Evolutionary conservation across 352 stramenopile genomes (phyloP).

Genomic region (Globisporangium sylvaticum): DNA sequence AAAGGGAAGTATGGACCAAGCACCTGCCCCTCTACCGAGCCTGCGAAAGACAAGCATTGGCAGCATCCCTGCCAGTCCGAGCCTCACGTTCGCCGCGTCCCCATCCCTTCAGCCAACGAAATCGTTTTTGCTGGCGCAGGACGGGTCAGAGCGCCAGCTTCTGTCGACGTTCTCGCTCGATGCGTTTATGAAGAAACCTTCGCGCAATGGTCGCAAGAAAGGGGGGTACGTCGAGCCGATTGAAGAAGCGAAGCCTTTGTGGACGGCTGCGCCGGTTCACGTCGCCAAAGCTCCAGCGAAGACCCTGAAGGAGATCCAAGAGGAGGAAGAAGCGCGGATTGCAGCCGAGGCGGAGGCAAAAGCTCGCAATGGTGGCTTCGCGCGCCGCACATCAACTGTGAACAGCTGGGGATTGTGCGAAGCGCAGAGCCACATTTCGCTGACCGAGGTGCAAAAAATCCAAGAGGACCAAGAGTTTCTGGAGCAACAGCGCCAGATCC

Average conservation of each 20-base stretch:
- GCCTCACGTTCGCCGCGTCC: conserved; percentile 22
- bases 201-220: conserved; percentile 23
- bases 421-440: conserved; percentile 40
- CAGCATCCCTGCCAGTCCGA: conserved; percentile 28
- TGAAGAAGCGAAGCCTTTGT: conserved; percentile 6
- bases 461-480: conserved; percentile 62
- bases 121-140: conserved; percentile 35
- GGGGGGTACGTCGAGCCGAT: not conserved
- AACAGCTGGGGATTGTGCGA: conserved; percentile 70
- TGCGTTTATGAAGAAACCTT: conserved; percentile 56
- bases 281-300: conserved; percentile 20
- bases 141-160: conserved; percentile 39
- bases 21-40: conserved; percentile 9
- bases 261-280: conserved; percentile 5
- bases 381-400: conserved; percentile 40
- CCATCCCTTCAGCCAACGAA: conserved; percentile 12
- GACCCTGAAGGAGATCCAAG: conserved; percentile 64
- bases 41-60: conserved; percentile 22
- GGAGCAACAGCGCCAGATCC: conserved; percentile 61
- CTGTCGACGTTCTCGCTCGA: conserved; percentile 59
- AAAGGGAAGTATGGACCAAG: conserved; percentile 28
- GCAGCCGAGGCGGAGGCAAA: conserved; percentile 44
- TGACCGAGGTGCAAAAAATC: conserved; percentile 57
- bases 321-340: conserved; percentile 46
- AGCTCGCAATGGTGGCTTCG: conserved; percentile 28